Evolutionary conservation across 2,329 filamentous ascomycete species (phyloP), one percentile per base, ranked within the genome.

Genomic region (Aspergillus sp.): DNA sequence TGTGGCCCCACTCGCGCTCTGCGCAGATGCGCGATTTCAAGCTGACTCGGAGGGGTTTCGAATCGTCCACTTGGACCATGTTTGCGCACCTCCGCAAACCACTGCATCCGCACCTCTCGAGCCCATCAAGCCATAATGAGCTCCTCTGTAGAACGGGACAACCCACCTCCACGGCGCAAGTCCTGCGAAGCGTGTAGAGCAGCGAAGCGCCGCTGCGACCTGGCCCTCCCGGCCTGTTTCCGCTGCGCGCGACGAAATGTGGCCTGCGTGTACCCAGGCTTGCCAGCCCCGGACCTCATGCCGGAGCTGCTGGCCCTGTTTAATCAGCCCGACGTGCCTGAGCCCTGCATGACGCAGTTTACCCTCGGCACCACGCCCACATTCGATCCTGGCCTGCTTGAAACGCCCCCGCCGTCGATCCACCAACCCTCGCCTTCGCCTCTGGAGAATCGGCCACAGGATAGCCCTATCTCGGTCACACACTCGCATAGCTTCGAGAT

Each of bases 141-240:
- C 43, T 59, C 63, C 57, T 61, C 57, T 22, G 48, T 59, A 82
- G 70, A 77, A 76, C 57, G 73, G 64, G 28, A 82, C 82, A 71
- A 81, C 80, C 38, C 82, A 78, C 49, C 79, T 28, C 66, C 71
- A 13, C 70, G 72, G 28, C 82, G 84, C 51, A 87, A 86, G 72
- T 84, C 86, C 3, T 88, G 85, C 67, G 75, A 79, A 3, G 80
- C 82, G 28, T 88, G 86, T 74, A 85, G 81, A 52, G 82, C 80
- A 66, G 80, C 85, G 25, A 88, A 87, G 71, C 80, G 85, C 15
- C 82, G 82, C 52, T 88, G 86, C 70, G 83, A 85, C 65, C 79
- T 83, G 43, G 79, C 77, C 19, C 69, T 79, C 15, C 85, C 85
- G 2, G 69, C 78, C 13, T 89, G 86, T 66, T 72, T 80, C 17